Evolutionary conservation across 2,329 filamentous ascomycete genomes (phyloP).

Genomic region (Madurella fahalii): DNA sequence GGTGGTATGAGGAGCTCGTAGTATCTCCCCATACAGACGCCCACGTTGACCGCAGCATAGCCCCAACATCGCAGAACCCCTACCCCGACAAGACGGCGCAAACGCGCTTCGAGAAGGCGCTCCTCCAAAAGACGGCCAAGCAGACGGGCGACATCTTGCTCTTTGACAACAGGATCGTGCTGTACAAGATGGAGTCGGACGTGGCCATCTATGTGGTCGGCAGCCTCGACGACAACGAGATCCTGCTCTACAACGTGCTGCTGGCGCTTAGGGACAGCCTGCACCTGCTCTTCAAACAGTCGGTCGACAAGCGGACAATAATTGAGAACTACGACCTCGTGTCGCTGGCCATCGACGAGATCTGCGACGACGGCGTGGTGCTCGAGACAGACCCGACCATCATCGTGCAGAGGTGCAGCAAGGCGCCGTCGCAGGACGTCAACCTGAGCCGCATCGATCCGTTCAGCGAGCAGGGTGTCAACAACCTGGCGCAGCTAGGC

Average conservation of each 20-base stretch:
- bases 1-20: slow-evolving; percentile 21
- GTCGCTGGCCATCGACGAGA: slow-evolving; percentile 90
- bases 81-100: slow-evolving; percentile 90
- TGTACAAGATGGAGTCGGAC: slow-evolving; percentile 97
- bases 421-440: slow-evolving; percentile 84
- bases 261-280: slow-evolving; percentile 86
- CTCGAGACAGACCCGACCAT: slow-evolving; percentile 95
- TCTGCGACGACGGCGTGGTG: slow-evolving; percentile 92
- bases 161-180: slow-evolving; percentile 92
- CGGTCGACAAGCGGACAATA: slow-evolving; percentile 94
- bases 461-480: slow-evolving; percentile 86
- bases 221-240: slow-evolving; percentile 89
- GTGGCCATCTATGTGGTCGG: slow-evolving; percentile 95
- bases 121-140: slow-evolving; percentile 93
- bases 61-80: slow-evolving; percentile 58
- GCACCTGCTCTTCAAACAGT: slow-evolving; percentile 93
- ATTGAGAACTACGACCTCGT: slow-evolving; percentile 98
- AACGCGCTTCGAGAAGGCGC: slow-evolving; percentile 93
- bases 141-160: slow-evolving; percentile 94
- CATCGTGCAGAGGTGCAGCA: slow-evolving; percentile 86
- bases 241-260: slow-evolving; percentile 91
- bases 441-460: slow-evolving; percentile 88
- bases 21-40: slow-evolving; percentile 13
- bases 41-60: slow-evolving; percentile 23
- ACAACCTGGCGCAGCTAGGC: slow-evolving; percentile 91